phyloP scores from a whole-genome alignment of 495 filamentous ascomycete species.

The Aspergillus carlsbadensis region DNA sequence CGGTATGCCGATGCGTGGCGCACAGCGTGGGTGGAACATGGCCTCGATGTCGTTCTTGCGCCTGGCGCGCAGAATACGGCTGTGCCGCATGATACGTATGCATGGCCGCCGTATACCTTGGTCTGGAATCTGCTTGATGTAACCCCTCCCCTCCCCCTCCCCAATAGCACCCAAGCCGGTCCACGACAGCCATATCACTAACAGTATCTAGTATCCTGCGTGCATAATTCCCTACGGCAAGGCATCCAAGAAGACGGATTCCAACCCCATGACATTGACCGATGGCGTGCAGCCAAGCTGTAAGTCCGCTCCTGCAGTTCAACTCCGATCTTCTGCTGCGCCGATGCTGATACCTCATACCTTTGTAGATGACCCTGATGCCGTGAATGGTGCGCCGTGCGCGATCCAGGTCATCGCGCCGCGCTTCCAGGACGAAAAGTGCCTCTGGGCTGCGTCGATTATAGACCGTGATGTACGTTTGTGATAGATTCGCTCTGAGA shows the following conservation, averaged over 20 bases:
- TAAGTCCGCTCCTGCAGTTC: no score
- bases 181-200: constrained; percentile 1
- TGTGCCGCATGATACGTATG: constrained; percentile 50
- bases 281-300: constrained; percentile 36
- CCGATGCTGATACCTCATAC: not conserved
- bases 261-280: constrained; percentile 22
- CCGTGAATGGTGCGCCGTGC: constrained; percentile 39
- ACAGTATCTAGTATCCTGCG: constrained; percentile 31
- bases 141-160: no score
- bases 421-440: constrained; percentile 43
- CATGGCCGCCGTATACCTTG: constrained; percentile 48
- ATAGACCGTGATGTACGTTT: constrained; percentile 29
- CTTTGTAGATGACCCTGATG: constrained; percentile 23
- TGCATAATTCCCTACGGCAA: constrained; percentile 37
- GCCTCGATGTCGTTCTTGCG: constrained; percentile 46
- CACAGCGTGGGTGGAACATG: constrained; percentile 21
- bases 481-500: no score
- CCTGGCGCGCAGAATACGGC: constrained; percentile 51
- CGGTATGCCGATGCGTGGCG: constrained; percentile 21
- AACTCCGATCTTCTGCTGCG: not conserved
- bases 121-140: constrained; percentile 55
- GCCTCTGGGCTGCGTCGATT: constrained; percentile 31
- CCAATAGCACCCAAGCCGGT: no score
- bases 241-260: constrained; percentile 35
- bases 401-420: constrained; percentile 39